phyloP scores from a whole-genome alignment of 805 yeast species.

The Candida ulmi region DNA sequence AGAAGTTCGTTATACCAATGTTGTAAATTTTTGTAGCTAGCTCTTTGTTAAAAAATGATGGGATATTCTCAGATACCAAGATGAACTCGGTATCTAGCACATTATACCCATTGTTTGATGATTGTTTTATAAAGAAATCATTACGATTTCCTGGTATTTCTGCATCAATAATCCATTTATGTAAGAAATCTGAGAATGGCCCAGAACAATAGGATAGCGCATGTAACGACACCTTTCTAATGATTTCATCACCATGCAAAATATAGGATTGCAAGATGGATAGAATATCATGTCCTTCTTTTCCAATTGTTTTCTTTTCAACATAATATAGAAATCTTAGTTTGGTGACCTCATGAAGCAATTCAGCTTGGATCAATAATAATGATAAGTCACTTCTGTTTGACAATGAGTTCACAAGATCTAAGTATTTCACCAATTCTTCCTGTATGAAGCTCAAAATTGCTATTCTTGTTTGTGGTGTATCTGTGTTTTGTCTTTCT shows the following conservation, averaged over 20 bases:
- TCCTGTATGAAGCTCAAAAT: constrained; percentile 42
- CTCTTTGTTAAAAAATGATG: constrained; percentile 36
- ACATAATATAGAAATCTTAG: constrained; percentile 54
- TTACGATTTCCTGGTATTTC: constrained; percentile 45
- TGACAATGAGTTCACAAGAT: constrained; percentile 37
- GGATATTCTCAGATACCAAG: constrained; percentile 32
- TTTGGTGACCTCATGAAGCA: constrained; percentile 47
- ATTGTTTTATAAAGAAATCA: constrained; percentile 49
- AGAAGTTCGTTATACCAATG: constrained; percentile 68
- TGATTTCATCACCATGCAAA: constrained; percentile 57
- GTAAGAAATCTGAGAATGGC: constrained; percentile 58
- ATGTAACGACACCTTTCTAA: constrained; percentile 36
- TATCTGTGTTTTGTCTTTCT: constrained; percentile 21
- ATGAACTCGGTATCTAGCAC: constrained; percentile 22
- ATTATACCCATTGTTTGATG: background rate
- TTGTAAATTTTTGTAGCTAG: constrained; percentile 45
- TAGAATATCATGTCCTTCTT: constrained; percentile 47
- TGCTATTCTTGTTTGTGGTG: constrained; percentile 59
- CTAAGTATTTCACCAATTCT: constrained; percentile 37
- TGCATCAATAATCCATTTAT: constrained; percentile 69
- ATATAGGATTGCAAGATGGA: constrained; percentile 44
- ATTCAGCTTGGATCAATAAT: constrained; percentile 24
- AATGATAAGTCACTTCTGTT: constrained; percentile 29
- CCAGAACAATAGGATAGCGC: constrained; percentile 41
- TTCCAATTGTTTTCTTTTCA: constrained; percentile 24